phyloP scores from a whole-genome alignment of 257 asterid genomes.

The Verbascum thapsus region DNA sequence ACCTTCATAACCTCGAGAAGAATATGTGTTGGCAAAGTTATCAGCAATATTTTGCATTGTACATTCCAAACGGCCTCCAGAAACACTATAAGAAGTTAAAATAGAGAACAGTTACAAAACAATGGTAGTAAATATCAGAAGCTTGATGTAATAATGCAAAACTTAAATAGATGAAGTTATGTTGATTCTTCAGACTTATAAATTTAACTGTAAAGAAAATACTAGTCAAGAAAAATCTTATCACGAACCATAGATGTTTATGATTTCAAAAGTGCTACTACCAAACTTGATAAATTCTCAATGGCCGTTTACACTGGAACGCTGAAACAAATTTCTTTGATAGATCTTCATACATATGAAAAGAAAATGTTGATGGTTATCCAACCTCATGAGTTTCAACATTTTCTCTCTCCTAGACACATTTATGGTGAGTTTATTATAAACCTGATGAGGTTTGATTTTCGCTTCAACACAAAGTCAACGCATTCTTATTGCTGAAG shows the following conservation, averaged over 20 bases:
- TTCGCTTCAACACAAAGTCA: conserved; percentile 12
- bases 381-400: neutral
- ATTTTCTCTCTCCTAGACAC: neutral
- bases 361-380: neutral
- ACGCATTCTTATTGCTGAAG: conserved; percentile 6
- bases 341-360: conserved; percentile 6
- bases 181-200: neutral
- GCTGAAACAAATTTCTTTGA: neutral
- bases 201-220: neutral
- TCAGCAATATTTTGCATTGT: conserved; percentile 99
- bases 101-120: conserved; percentile 20
- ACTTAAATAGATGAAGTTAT: conserved; percentile 1
- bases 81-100: conserved; percentile 54
- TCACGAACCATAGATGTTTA: conserved; percentile 3
- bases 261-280: neutral
- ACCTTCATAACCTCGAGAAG: conserved; percentile 70
- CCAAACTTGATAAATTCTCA: conserved; percentile 15
- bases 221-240: conserved; percentile 11
- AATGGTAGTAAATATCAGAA: conserved; percentile 4
- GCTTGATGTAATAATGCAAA: conserved; percentile 1
- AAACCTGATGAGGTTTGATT: conserved; percentile 8
- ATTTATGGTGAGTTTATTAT: no score
- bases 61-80: conserved; percentile 97
- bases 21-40: conserved; percentile 57
- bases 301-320: neutral